Percentiles rank a stretch among this genome's conserved stretches.
These are phyloP conservation scores for Alopecurus myosuroides DNA, from an alignment of 176 grass and related monocot genomes.

Conservation along the genomic window DNA sequence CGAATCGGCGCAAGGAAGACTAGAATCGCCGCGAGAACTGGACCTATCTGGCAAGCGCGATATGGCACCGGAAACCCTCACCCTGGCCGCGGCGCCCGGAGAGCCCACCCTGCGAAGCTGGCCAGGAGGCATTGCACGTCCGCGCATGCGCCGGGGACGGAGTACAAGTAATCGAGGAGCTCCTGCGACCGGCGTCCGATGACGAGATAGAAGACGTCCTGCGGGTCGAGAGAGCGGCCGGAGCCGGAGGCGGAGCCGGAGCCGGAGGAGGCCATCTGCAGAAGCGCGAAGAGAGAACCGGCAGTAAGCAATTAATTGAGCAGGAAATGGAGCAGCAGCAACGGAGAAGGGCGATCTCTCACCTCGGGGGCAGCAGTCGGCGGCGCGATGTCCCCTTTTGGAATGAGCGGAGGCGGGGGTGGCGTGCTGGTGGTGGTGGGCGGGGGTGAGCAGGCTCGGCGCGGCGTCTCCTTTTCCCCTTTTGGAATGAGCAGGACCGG, in stretches of 20 bases:
- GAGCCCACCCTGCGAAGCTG: neutral
- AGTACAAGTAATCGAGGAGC: neutral
- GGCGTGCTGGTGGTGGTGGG: neutral
- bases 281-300: neutral
- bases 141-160: neutral
- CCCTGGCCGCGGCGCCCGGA: neutral
- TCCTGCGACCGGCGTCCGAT: neutral
- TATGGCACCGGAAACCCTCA: neutral
- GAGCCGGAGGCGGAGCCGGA: too few relatives aligned
- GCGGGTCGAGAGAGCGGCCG: neutral
- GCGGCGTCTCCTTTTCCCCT: neutral
- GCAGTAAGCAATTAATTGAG: neutral
- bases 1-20: neutral
- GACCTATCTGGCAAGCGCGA: neutral
- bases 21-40: neutral
- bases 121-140: conserved; percentile 3
- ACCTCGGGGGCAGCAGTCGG: neutral
- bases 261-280: conserved; percentile 15
- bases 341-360: neutral
- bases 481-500: neutral
- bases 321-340: neutral
- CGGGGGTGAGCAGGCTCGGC: neutral
- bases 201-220: neutral
- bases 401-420: neutral
- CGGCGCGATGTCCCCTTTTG: neutral